A percentile compares a stretch with the other conserved stretches of the same genome.
These are phyloP conservation scores for Posidonia oceanica DNA, from an alignment of 116 monocot species.

Conservation along the genomic window DNA sequence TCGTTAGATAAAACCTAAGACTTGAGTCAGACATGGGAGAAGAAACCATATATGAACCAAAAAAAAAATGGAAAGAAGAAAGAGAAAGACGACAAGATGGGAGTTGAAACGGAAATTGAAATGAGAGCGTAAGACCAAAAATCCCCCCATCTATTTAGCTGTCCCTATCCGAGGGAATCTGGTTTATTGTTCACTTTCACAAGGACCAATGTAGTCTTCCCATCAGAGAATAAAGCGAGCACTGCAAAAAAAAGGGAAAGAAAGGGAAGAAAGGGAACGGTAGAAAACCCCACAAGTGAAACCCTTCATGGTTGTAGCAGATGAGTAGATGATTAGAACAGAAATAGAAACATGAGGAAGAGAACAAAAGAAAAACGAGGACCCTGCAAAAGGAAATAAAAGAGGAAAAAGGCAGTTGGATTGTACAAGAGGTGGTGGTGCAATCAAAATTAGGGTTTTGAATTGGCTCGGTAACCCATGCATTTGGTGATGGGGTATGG, in stretches of 20 bases:
- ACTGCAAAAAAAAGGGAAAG: constrained; percentile 13
- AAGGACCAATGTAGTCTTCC: constrained; percentile 47
- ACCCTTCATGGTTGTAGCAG: background rate
- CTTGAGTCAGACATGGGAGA: background rate
- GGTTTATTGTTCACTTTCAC: constrained; percentile 56
- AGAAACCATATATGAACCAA: constrained; percentile 17
- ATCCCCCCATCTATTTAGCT: constrained; percentile 17
- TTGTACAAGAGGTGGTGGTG: background rate
- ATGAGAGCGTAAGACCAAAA: background rate
- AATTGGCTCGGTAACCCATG: constrained; percentile 15
- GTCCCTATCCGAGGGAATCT: constrained; percentile 70
- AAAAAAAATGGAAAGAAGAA: constrained; percentile 11
- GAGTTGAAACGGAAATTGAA: constrained; percentile 3
- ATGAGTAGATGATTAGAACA: background rate
- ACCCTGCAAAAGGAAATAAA: background rate
- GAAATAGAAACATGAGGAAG: background rate
- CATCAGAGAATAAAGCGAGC: constrained; percentile 27
- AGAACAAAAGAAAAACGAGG: background rate
- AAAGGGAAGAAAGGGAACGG: background rate
- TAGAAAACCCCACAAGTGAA: constrained; percentile 1
- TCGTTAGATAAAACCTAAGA: constrained; percentile 20
- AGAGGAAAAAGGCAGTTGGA: background rate
- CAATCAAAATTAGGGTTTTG: constrained; percentile 7
- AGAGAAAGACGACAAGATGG: background rate
- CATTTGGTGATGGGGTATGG: background rate